Evolutionary conservation across 2,329 filamentous ascomycete genomes (phyloP).

Genomic region (Calonectria henricotiae): DNA sequence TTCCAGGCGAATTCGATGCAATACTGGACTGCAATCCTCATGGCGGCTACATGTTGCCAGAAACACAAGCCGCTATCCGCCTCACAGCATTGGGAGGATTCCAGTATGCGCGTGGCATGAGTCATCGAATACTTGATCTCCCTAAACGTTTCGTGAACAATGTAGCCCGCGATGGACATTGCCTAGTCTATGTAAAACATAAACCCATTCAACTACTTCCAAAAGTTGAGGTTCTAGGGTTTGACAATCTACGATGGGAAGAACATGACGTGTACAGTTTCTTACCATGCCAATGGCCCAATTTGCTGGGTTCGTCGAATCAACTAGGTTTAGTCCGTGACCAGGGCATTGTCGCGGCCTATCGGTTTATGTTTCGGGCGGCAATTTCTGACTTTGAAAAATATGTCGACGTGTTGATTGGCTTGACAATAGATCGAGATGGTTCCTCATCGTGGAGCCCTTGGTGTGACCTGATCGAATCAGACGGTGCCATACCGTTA

Average conservation of each 20-base stretch:
- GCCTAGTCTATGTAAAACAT: not conserved
- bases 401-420: not conserved
- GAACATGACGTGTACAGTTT: not conserved
- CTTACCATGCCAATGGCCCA: not conserved
- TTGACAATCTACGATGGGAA: not conserved
- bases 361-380: not conserved
- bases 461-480: not conserved
- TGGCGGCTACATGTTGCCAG: not conserved
- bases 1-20: not conserved
- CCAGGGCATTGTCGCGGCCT: not conserved
- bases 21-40: not conserved
- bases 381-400: not conserved
- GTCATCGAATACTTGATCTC: not conserved
- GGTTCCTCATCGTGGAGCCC: not conserved
- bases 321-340: not conserved
- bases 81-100: not conserved
- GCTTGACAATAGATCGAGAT: not conserved
- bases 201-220: not conserved
- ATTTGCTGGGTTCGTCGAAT: not conserved
- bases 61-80: not conserved
- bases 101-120: conserved; percentile 2
- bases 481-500: not conserved
- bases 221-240: not conserved
- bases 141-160: not conserved
- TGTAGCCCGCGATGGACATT: not conserved